phyloP scores from a whole-genome alignment of 768 basidiomycete species.

The Cystofilobasidium capitatum region DNA sequence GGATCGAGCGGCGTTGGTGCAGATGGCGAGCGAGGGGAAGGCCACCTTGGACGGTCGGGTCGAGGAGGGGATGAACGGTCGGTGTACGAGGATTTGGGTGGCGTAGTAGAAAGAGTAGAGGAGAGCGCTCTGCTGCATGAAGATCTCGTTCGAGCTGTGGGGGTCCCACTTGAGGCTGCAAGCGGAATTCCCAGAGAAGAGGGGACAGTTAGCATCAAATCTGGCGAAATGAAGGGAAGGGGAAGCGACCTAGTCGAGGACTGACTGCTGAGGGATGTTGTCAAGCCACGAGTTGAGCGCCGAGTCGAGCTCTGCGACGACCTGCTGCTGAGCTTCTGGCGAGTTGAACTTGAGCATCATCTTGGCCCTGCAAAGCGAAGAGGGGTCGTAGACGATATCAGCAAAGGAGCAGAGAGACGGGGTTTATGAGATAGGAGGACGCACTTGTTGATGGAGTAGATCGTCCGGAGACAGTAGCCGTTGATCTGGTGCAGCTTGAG shows the following conservation, averaged over 20 bases:
- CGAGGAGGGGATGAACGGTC: constrained; percentile 63
- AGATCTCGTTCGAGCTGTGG: constrained; percentile 44
- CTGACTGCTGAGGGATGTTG: constrained; percentile 23
- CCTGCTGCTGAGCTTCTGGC: constrained; percentile 36
- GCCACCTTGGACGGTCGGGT: constrained; percentile 46
- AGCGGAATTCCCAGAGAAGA: background rate
- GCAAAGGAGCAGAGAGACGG: background rate
- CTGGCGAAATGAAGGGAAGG: background rate
- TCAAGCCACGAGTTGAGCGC: constrained; percentile 61
- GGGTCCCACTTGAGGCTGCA: constrained; percentile 47
- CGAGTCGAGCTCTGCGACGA: constrained; percentile 59
- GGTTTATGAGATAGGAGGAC: constrained; percentile 33
- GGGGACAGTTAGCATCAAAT: background rate
- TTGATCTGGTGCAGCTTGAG: constrained; percentile 55
- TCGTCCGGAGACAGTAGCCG: constrained; percentile 40
- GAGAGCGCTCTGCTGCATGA: constrained; percentile 53
- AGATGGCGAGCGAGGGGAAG: constrained; percentile 64
- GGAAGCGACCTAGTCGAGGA: too few species aligned
- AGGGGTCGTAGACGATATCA: background rate
- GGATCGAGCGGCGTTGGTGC: constrained; percentile 71
- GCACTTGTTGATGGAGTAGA: constrained; percentile 60
- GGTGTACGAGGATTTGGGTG: constrained; percentile 59
- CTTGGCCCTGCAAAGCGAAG: background rate
- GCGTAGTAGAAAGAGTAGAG: constrained; percentile 56
- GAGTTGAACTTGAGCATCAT: constrained; percentile 46